A percentile compares a stretch with the other conserved stretches of the same genome.
These are phyloP conservation scores for Vigna hirtella DNA, from an alignment of 306 rosid species.

Conservation along the genomic window DNA sequence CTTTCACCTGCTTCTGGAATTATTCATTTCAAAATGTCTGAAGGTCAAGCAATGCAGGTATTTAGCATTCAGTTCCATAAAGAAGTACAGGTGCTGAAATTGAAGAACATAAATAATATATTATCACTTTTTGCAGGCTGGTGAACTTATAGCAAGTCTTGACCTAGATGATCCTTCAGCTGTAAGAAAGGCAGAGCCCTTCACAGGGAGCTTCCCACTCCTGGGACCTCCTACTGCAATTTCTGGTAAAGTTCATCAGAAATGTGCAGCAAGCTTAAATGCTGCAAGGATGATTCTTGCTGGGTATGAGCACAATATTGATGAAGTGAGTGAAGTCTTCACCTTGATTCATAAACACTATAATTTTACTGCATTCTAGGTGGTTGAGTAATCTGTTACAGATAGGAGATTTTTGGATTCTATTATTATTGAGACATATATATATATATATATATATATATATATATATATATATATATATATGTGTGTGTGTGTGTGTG, in stretches of 20 bases:
- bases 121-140: constrained; percentile 65
- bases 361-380: constrained; percentile 17
- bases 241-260: constrained; percentile 96
- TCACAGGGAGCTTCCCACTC: constrained; percentile 83
- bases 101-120: constrained; percentile 25
- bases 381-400: constrained; percentile 5
- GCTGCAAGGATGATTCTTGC: constrained; percentile 95
- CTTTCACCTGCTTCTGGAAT: constrained; percentile 98
- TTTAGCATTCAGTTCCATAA: constrained; percentile 32
- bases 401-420: constrained; percentile 21
- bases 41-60: constrained; percentile 99
- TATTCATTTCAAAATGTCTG: constrained; percentile 84
- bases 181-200: constrained; percentile 92
- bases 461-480: too few species aligned
- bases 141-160: constrained; percentile 94
- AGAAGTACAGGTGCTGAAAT: constrained; percentile 19
- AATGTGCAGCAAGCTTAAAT: constrained; percentile 87
- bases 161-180: constrained; percentile 98
- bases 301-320: constrained; percentile 93
- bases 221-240: constrained; percentile 93
- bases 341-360: constrained; percentile 22
- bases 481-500: too few species aligned
- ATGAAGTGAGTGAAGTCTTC: constrained; percentile 68
- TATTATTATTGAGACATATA: constrained; percentile 20
- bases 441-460: not conserved